These are phyloP conservation scores for Sporothrix dimorphospora DNA, from an alignment of 2,329 filamentous ascomycete species.

Conservation along the genomic window DNA sequence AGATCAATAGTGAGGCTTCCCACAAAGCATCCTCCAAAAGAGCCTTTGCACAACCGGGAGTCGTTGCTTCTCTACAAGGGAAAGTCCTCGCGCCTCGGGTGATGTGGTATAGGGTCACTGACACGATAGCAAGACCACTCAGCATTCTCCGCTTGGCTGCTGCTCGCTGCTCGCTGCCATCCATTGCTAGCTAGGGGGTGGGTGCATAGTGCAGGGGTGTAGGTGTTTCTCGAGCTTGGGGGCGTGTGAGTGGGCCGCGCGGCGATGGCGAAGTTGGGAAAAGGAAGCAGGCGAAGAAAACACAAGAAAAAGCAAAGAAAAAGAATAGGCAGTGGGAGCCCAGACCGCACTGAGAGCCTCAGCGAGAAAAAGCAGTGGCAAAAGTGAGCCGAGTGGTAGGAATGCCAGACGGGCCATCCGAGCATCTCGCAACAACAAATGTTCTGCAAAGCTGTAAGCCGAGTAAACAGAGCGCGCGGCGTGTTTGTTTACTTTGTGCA, in stretches of 20 bases:
- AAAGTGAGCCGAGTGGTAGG: not conserved
- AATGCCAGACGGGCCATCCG: conserved; percentile 2
- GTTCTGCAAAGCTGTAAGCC: not conserved
- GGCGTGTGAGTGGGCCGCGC: conserved; percentile 8
- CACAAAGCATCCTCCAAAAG: not conserved
- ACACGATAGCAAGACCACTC: not conserved
- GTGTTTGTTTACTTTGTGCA: conserved; percentile 17
- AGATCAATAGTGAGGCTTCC: not conserved
- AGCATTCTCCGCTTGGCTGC: not conserved
- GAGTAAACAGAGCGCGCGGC: not conserved
- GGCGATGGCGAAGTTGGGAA: conserved; percentile 6
- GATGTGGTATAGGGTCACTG: not conserved
- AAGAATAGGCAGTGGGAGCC: not conserved
- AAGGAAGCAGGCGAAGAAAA: conserved; percentile 8
- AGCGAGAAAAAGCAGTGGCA: not conserved
- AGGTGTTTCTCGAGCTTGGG: conserved; percentile 7
- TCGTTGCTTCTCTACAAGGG: not conserved
- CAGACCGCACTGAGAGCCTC: not conserved
- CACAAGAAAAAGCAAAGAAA: not conserved
- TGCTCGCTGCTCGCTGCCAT: not conserved
- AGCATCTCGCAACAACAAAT: not conserved
- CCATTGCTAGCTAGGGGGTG: conserved; percentile 16
- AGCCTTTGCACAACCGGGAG: not conserved
- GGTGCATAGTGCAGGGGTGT: conserved; percentile 22
- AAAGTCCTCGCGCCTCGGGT: not conserved